These are phyloP conservation scores for Paramecium sonneborni DNA, from an alignment of 73 alveolate species.

Conservation along the genomic window DNA sequence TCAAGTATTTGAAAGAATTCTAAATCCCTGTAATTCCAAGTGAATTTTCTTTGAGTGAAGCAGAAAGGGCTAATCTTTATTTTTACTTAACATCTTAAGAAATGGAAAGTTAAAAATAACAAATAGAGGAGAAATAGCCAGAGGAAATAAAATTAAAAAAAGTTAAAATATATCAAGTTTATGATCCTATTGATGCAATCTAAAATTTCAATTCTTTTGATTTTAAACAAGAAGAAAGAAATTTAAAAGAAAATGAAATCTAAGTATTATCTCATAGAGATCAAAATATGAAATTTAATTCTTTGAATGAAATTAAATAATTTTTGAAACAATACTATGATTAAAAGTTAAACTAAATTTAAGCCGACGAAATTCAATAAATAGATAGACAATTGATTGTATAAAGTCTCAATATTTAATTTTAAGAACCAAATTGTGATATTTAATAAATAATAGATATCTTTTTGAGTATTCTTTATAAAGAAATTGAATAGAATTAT, in stretches of 20 bases:
- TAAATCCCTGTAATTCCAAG: not conserved
- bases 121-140: not conserved
- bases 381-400: not conserved
- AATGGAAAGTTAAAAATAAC: conserved; percentile 4
- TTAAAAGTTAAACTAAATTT: not conserved
- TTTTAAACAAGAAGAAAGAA: not conserved
- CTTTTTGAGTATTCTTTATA: not conserved
- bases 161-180: not conserved
- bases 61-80: not conserved
- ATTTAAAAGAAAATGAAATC: not conserved
- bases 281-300: not conserved
- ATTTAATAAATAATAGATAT: not conserved
- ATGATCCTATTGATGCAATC: not conserved
- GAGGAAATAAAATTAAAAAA: not conserved
- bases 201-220: not conserved
- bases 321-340: not conserved
- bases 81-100: not conserved
- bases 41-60: not conserved
- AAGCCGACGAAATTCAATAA: not conserved
- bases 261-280: not conserved
- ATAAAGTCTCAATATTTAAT: not conserved
- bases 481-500: not conserved
- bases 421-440: not conserved
- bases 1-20: conserved; percentile 10
- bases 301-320: not conserved